These are phyloP conservation scores for Didymellaceae sp. DNA, from an alignment of 2,329 filamentous ascomycete species.

Conservation along the genomic window DNA sequence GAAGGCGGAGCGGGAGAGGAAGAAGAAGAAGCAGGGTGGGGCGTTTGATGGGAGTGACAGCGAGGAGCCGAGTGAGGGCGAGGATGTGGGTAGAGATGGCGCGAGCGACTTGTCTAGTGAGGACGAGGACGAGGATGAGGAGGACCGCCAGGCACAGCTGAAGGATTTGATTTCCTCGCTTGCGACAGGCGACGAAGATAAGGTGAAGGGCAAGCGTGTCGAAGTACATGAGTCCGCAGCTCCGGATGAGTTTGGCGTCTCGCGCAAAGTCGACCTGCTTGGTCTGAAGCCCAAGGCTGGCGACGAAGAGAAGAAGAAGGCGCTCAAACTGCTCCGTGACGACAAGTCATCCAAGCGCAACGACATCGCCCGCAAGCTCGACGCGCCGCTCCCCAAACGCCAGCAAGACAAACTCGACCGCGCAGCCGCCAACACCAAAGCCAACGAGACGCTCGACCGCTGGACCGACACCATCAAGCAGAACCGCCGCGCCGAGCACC, in stretches of 20 bases:
- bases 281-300: conserved; percentile 76
- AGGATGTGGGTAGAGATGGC: conserved; percentile 53
- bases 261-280: conserved; percentile 73
- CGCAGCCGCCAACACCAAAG: conserved; percentile 83
- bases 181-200: conserved; percentile 49
- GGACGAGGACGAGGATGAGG: conserved; percentile 51
- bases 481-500: conserved; percentile 88
- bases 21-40: conserved; percentile 49
- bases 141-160: conserved; percentile 67
- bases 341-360: conserved; percentile 64
- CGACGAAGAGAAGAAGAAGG: conserved; percentile 78
- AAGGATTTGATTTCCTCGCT: conserved; percentile 74
- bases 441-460: conserved; percentile 85
- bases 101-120: conserved; percentile 58
- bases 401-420: conserved; percentile 88
- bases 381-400: conserved; percentile 81
- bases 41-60: conserved; percentile 57
- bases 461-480: conserved; percentile 97
- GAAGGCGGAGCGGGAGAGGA: conserved; percentile 32
- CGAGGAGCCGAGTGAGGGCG: conserved; percentile 57
- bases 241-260: conserved; percentile 66
- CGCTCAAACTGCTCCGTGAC: conserved; percentile 75
- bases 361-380: conserved; percentile 72
- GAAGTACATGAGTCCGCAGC: conserved; percentile 65
- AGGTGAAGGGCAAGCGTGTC: conserved; percentile 42